These are phyloP conservation scores for Xylariaceae sp. DNA, from an alignment of 2,329 filamentous ascomycete genomes.

Conservation along the genomic window DNA sequence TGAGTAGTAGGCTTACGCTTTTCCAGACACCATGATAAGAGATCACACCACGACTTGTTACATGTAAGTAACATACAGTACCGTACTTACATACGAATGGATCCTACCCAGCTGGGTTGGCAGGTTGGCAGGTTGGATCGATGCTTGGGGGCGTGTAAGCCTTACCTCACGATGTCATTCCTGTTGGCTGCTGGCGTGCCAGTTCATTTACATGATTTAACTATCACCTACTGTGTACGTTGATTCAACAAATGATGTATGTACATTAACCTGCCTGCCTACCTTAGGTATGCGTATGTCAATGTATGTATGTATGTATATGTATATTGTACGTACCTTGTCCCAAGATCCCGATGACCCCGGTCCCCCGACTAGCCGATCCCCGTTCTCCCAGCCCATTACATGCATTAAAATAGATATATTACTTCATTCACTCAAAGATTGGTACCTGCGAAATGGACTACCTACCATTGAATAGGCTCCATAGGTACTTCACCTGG, in stretches of 20 bases:
- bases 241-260: no score
- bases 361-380: conserved; percentile 11
- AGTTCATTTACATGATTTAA: conserved; percentile 9
- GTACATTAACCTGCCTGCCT: no score
- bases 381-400: conserved; percentile 10
- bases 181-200: conserved; percentile 14
- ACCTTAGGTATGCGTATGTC: not conserved
- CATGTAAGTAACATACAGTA: conserved; percentile 8
- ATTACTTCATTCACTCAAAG: conserved; percentile 12
- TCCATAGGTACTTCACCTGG: conserved; percentile 15
- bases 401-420: no score
- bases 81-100: conserved; percentile 8
- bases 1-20: conserved; percentile 16
- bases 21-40: conserved; percentile 17
- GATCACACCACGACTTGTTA: conserved; percentile 24
- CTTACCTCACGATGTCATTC: conserved; percentile 24
- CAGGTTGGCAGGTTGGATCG: no score
- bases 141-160: conserved; percentile 22
- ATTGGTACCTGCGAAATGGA: no score
- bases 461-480: no score
- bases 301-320: not conserved
- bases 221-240: not conserved
- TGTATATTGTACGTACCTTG: not conserved
- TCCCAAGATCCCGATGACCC: conserved; percentile 12
- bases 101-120: conserved; percentile 12